Percentiles rank a stretch among this genome's conserved stretches.
Conservation (phyloP, 306 rosid genomes). For the Crotalaria pallida region DNA sequence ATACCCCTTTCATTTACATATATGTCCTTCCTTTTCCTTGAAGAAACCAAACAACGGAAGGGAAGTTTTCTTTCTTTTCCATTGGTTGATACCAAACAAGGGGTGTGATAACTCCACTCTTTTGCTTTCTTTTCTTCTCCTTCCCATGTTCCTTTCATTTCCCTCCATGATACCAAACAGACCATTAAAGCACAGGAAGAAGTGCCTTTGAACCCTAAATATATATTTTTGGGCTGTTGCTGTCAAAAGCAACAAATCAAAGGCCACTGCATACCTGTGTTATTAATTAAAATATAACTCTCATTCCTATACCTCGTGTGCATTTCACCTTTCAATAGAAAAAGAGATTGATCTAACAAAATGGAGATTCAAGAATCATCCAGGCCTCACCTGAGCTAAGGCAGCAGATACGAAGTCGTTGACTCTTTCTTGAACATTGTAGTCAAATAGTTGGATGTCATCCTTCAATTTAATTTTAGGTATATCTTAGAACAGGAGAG, state of each 20-base stretch:
- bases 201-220: not conserved
- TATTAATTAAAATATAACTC: not conserved
- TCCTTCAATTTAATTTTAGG: constrained; percentile 39
- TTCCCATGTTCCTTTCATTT: too few relatives aligned
- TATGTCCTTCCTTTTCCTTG: too few relatives aligned
- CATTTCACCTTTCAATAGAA: constrained; percentile 1
- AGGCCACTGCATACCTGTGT: not conserved
- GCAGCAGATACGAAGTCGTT: constrained; percentile 50
- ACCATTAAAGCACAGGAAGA: not conserved
- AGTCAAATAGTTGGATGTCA: constrained; percentile 42
- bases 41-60: too few relatives aligned
- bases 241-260: constrained; percentile 4
- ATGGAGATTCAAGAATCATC: constrained; percentile 23
- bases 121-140: too few relatives aligned
- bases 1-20: not conserved
- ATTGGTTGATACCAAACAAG: too few relatives aligned
- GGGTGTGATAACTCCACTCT: too few relatives aligned
- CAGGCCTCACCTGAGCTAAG: constrained; percentile 46
- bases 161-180: too few relatives aligned
- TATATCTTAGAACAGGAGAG: constrained; percentile 13
- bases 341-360: constrained; percentile 4
- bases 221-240: not conserved
- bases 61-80: too few relatives aligned
- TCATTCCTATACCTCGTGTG: not conserved
- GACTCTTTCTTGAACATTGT: constrained; percentile 45